Evolutionary conservation across 2,329 filamentous ascomycete genomes (phyloP).

Genomic region (Cercospora sesami): DNA sequence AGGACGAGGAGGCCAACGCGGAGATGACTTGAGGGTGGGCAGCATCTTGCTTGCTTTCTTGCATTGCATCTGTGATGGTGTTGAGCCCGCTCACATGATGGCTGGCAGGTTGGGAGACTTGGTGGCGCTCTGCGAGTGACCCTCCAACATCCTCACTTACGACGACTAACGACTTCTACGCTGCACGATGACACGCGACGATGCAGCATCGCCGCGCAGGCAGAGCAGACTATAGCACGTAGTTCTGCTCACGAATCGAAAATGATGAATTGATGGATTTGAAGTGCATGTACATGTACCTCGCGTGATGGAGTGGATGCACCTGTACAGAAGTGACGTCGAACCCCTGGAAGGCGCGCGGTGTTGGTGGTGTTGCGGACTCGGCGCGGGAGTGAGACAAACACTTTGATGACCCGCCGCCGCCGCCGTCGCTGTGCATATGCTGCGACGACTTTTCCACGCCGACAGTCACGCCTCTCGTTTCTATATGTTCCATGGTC

Average conservation of each 20-base stretch:
- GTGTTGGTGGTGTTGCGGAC: slow-evolving; percentile 1
- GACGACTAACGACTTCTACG: neutral
- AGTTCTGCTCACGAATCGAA: neutral
- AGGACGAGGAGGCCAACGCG: neutral
- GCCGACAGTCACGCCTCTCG: neutral
- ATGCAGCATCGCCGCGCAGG: neutral
- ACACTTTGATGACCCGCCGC: slow-evolving; percentile 4
- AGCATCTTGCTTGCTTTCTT: neutral
- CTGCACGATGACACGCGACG: neutral
- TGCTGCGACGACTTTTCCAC: neutral
- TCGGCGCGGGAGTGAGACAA: slow-evolving; percentile 1
- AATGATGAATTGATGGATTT: neutral
- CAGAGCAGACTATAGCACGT: neutral
- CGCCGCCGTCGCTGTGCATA: neutral
- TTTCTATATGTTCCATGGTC: slow-evolving; percentile 13
- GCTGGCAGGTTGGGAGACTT: neutral
- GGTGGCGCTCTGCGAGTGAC: neutral
- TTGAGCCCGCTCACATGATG: neutral
- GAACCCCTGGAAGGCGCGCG: slow-evolving; percentile 1
- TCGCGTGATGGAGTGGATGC: neutral
- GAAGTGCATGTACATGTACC: neutral
- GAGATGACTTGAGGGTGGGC: slow-evolving; percentile 4
- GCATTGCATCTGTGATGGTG: slow-evolving; percentile 2
- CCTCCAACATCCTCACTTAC: neutral
- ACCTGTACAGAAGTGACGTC: neutral